These are phyloP conservation scores for Malassezia arunalokei DNA, from an alignment of 1,284 basidiomycete species.

Conservation along the genomic window DNA sequence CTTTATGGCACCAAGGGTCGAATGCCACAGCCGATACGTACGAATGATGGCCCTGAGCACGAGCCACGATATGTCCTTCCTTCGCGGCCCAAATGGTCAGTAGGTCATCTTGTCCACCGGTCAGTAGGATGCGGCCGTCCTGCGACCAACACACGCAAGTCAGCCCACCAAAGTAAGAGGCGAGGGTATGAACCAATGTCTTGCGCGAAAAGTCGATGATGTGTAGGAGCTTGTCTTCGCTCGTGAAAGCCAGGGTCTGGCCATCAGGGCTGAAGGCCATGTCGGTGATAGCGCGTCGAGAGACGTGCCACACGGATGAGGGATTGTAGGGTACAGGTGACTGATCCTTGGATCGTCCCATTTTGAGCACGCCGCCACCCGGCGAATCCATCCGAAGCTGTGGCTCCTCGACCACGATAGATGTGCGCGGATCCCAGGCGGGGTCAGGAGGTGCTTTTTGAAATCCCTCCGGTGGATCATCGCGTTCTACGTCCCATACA, in stretches of 20 bases:
- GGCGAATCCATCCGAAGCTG: not conserved
- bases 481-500: slow-evolving; percentile 75
- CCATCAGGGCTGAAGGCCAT: slow-evolving; percentile 37
- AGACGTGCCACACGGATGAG: slow-evolving; percentile 31
- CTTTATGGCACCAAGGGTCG: slow-evolving; percentile 60
- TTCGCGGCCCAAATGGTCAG: slow-evolving; percentile 53
- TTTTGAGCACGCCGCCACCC: not conserved
- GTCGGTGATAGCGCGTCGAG: slow-evolving; percentile 24
- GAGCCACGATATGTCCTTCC: slow-evolving; percentile 59
- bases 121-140: slow-evolving; percentile 78
- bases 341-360: not conserved
- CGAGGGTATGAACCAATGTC: slow-evolving; percentile 24
- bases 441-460: not conserved
- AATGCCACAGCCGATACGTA: slow-evolving; percentile 82
- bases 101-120: slow-evolving; percentile 84
- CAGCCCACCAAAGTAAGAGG: slow-evolving; percentile 48
- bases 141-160: slow-evolving; percentile 87
- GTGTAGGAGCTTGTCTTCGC: slow-evolving; percentile 33
- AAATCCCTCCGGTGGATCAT: slow-evolving; percentile 54
- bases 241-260: slow-evolving; percentile 25
- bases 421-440: not conserved
- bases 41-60: slow-evolving; percentile 90
- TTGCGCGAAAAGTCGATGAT: slow-evolving; percentile 34
- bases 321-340: slow-evolving; percentile 21
- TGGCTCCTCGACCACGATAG: not conserved